phyloP scores from a whole-genome alignment of 2,329 filamentous ascomycete genomes.

The Tolypocladium inflatum region DNA sequence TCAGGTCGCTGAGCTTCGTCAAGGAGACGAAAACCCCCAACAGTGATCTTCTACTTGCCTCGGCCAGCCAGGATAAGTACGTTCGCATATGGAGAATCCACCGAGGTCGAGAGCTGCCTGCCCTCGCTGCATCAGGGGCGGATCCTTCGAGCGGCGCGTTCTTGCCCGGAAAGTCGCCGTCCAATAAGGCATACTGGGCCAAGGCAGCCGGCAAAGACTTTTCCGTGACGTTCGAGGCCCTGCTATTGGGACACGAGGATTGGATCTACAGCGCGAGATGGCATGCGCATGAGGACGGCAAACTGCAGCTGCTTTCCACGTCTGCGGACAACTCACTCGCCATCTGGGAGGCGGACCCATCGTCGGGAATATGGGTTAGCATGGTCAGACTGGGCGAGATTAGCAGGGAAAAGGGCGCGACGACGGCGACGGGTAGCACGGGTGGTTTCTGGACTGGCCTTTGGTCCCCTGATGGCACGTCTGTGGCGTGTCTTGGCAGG shows the following conservation, averaged over 20 bases:
- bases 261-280: constrained; percentile 92
- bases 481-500: constrained; percentile 73
- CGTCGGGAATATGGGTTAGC: constrained; percentile 87
- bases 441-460: constrained; percentile 95
- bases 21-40: constrained; percentile 43
- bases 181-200: constrained; percentile 82
- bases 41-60: constrained; percentile 73
- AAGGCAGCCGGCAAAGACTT: constrained; percentile 52
- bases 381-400: constrained; percentile 82
- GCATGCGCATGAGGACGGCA: constrained; percentile 43
- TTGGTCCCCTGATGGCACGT: constrained; percentile 71
- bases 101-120: constrained; percentile 54
- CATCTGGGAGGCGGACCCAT: constrained; percentile 79
- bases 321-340: constrained; percentile 93
- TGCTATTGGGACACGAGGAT: constrained; percentile 91
- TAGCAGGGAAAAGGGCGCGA: constrained; percentile 88
- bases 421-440: constrained; percentile 89
- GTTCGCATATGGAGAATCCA: constrained; percentile 87
- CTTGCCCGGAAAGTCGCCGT: constrained; percentile 60
- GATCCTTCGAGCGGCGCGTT: constrained; percentile 51
- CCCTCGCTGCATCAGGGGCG: constrained; percentile 40
- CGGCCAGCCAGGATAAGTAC: constrained; percentile 96
- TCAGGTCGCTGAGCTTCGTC: constrained; percentile 74
- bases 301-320: constrained; percentile 70
- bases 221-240: constrained; percentile 83